Evolutionary conservation across 257 asterid genomes (phyloP), one percentile per base, ranked within the genome.

Genomic region (Verbascum thapsus): DNA sequence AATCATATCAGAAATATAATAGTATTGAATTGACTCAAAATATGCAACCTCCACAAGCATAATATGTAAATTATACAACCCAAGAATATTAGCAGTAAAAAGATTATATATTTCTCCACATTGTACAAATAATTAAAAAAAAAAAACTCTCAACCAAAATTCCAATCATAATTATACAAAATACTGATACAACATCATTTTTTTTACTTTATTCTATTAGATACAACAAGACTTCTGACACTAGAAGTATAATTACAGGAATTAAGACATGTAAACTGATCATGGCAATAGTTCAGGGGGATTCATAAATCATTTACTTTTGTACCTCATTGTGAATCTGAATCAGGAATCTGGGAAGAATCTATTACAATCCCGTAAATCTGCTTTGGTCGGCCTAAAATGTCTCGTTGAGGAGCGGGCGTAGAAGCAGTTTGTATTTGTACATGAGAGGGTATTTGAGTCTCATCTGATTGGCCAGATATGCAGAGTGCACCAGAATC

Each of bases 401-500:
- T 47, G 47, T 60, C 62, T 53, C 70, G 49, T 34, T 58, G 66
- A 13, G 83, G 61, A 11, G 83, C 37, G 42, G 61, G 44, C 10
- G 72, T 12, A 43, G 95, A 59, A 70, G 76, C 53, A 42, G 73
- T 72, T 20, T 8, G 64, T 1, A 76, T 63, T 63, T 77, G 80
- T 17, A 90, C 72, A 56, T 80, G 83, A 59, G 87, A 57, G 19
- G 97, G 97, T 61, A 90, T 76, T 9, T 88, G 80, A 16, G 62
- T 76, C 55, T 79, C 88, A 0, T 49, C 66, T 0, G 97, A 90
- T 66, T 83, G 61, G 51, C 91, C 90, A 23, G 97, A 81, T 58
- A 90, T 78, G 76, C 97, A 90, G 44, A 90, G 88, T 16, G 88
- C 57, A 37, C 97, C 97, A 4, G 95, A 79, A 68, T 90, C 95